Evolutionary conservation across 2,329 filamentous ascomycete genomes (phyloP), one percentile per base, ranked within the genome.

Genomic region (Fusarium euwallaceae): DNA sequence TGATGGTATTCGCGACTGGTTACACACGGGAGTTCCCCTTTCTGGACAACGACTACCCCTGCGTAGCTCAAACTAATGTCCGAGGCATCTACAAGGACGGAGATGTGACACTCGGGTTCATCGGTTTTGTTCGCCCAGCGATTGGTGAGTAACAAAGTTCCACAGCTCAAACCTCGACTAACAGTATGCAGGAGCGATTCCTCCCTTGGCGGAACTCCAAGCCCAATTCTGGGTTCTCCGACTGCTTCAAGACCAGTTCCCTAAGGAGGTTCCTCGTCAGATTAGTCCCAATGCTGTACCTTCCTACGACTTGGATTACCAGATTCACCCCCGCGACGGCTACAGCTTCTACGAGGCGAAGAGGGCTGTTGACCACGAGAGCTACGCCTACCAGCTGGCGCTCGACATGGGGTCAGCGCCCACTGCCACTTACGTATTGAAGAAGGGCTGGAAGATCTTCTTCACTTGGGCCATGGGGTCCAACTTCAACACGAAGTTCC

Each of bases 401-500:
- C 78, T 86, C 0, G 86, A 87, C 72, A 85, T 87, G 73, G 84
- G 84, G 2, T 76, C 85, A 4, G 86, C 85, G 0, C 85, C 86
- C 0, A 81, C 77, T 1, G 78, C 84, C 16, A 67, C 70, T 0
- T 78, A 84, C 34, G 77, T 87, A 6, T 61, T 82, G 64, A 74
- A 72, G 12, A 78, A 81, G 58, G 81, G 83, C 4, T 84, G 76
- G 77, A 84, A 83, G 67, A 64, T 86, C 10, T 79, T 83, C 7
- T 83, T 82, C 64, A 83, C 82, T 0, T 88, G 87, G 86, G 86
- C 86, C 2, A 83, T 88, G 78, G 83, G 86, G 0, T 82, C 86
- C 34, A 87, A 87, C 76, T 86, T 88, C 74, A 88, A 87, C 64
- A 78, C 84, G 36, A 88, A 88, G 69, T 88, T 88, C 66, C 81